These are phyloP conservation scores for Artomyces pyxidatus DNA, from an alignment of 768 basidiomycete species.

Conservation along the genomic window DNA sequence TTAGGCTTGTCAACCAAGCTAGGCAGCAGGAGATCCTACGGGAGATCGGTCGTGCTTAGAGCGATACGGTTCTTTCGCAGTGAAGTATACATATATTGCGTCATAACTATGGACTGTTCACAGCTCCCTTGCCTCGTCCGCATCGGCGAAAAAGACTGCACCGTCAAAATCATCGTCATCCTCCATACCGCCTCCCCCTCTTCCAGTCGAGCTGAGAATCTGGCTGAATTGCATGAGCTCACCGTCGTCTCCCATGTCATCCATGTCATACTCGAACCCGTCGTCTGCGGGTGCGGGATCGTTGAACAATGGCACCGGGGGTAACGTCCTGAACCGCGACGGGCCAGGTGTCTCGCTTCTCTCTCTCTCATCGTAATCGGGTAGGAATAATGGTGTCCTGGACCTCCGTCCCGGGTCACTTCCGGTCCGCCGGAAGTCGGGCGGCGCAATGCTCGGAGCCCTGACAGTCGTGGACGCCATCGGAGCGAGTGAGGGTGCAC, in stretches of 20 bases:
- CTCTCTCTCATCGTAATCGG: constrained; percentile 46
- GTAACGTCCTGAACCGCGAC: constrained; percentile 20
- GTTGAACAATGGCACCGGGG: constrained; percentile 37
- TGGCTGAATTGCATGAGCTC: constrained; percentile 76
- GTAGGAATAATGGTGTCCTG: constrained; percentile 66
- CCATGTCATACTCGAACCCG: constrained; percentile 20
- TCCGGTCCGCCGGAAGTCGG: constrained; percentile 21
- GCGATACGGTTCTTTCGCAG: background rate
- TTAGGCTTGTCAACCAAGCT: constrained; percentile 52
- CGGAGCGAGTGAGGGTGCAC: constrained; percentile 25
- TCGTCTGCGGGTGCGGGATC: constrained; percentile 16
- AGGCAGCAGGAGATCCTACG: constrained; percentile 65
- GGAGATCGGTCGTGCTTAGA: constrained; percentile 69
- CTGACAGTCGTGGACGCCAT: constrained; percentile 22
- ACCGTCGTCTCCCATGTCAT: constrained; percentile 31
- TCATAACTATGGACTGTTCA: constrained; percentile 17
- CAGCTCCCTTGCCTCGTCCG: constrained; percentile 65
- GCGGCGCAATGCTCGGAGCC: constrained; percentile 27
- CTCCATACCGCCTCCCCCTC: constrained; percentile 50
- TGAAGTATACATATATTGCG: constrained; percentile 8
- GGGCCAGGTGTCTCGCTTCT: constrained; percentile 33
- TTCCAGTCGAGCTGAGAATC: constrained; percentile 49
- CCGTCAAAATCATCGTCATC: constrained; percentile 76
- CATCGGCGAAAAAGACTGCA: constrained; percentile 70
- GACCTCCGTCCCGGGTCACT: constrained; percentile 29